Percentiles rank a stretch among this genome's conserved stretches.
phyloP scores from a whole-genome alignment of 306 rosid species.

The Cucurbita moschata region DNA sequence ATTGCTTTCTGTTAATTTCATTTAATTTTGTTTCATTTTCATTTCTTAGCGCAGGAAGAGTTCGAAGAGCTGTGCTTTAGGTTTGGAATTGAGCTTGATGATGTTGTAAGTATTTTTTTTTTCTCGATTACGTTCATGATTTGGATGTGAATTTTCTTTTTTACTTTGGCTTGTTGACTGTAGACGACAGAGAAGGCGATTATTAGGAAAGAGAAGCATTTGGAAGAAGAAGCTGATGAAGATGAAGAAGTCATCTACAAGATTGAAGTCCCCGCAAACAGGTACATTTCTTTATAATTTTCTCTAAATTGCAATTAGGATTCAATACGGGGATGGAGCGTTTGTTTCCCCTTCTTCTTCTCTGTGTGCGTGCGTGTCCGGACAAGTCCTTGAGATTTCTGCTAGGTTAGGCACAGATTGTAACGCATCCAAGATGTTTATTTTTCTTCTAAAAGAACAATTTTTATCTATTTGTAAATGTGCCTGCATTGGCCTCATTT shows the following conservation, averaged over 20 bases:
- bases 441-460: neutral
- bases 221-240: constrained; percentile 37
- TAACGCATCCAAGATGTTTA: neutral
- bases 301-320: neutral
- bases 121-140: neutral
- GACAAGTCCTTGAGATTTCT: neutral
- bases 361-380: neutral
- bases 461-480: neutral
- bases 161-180: neutral
- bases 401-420: neutral
- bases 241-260: constrained; percentile 53
- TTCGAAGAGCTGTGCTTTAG: constrained; percentile 81
- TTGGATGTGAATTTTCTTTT: neutral
- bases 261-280: constrained; percentile 84
- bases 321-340: neutral
- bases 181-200: constrained; percentile 89
- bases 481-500: neutral
- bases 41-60: constrained; percentile 60
- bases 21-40: neutral
- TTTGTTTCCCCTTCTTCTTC: neutral
- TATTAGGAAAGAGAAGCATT: constrained; percentile 67
- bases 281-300: constrained; percentile 20
- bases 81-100: constrained; percentile 88
- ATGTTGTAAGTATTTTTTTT: constrained; percentile 38
- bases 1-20: neutral